Evolutionary conservation across 768 basidiomycete species (phyloP).

Genomic region (Pleurotus cornucopiae): DNA sequence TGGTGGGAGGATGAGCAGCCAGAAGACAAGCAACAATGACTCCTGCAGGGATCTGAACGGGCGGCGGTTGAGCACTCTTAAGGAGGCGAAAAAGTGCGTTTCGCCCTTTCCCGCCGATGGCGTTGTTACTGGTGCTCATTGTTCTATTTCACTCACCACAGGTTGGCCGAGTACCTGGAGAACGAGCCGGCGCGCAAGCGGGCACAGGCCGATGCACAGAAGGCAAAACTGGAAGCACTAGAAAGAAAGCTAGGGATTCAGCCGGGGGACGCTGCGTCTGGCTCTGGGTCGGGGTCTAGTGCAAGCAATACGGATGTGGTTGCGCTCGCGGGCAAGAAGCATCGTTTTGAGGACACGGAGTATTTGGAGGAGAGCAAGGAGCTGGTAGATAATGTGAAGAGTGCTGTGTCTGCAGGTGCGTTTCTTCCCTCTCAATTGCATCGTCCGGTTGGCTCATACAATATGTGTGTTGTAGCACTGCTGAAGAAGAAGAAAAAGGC

Average conservation of each 20-base stretch:
- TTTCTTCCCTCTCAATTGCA: constrained; percentile 17
- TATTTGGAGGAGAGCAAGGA: constrained; percentile 90
- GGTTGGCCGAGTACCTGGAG: constrained; percentile 83
- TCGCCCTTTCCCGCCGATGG: neutral
- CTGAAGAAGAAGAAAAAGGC: constrained; percentile 76
- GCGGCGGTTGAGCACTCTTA: constrained; percentile 85
- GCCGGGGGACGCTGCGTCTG: neutral
- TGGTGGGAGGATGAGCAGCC: constrained; percentile 95
- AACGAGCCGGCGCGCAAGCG: constrained; percentile 77
- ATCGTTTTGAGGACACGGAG: constrained; percentile 87
- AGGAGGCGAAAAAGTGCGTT: constrained; percentile 89
- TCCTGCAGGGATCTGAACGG: constrained; percentile 92
- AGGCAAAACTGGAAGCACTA: constrained; percentile 77
- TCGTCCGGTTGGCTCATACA: constrained; percentile 11
- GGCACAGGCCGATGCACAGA: constrained; percentile 72
- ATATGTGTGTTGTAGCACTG: constrained; percentile 41
- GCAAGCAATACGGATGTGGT: constrained; percentile 25
- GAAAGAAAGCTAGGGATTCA: constrained; percentile 78
- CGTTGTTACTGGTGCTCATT: neutral
- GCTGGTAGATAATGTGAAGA: constrained; percentile 87
- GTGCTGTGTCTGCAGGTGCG: constrained; percentile 79
- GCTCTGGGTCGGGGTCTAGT: neutral
- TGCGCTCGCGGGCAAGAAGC: constrained; percentile 67
- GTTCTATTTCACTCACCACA: constrained; percentile 21
- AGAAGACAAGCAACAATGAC: constrained; percentile 94